Percentiles rank a stretch among this genome's conserved stretches.
Evolutionary conservation across 306 rosid genomes (phyloP).

Genomic region (Leucaena leucocephala): DNA sequence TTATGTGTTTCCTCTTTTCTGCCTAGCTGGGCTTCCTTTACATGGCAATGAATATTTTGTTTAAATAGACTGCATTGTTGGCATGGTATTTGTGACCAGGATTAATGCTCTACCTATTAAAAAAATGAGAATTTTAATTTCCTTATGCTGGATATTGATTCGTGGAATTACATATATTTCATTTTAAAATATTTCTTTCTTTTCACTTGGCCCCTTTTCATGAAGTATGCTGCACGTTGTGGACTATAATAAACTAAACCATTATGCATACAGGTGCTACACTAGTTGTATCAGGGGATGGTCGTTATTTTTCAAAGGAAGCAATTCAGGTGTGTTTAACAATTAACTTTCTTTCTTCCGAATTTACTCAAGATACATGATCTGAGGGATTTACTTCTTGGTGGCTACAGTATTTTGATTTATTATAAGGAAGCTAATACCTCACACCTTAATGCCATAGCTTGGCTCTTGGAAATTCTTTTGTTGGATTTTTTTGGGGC

Average conservation of each 20-base stretch:
- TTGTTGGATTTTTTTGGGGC: slow-evolving; percentile 19
- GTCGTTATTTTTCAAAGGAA: slow-evolving; percentile 88
- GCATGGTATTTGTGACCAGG: no score
- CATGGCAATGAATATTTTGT: not conserved
- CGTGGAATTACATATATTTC: not conserved
- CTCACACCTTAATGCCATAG: slow-evolving; percentile 2
- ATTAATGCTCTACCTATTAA: not conserved
- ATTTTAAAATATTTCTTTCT: not conserved
- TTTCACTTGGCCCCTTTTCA: slow-evolving; percentile 11
- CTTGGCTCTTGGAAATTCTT: slow-evolving; percentile 11
- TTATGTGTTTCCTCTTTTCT: not conserved
- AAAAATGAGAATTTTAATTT: not conserved
- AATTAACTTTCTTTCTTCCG: slow-evolving; percentile 1
- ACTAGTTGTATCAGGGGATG: slow-evolving; percentile 97
- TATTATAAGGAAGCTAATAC: slow-evolving; percentile 6
- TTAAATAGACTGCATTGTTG: not conserved
- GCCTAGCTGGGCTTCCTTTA: not conserved
- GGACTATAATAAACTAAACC: slow-evolving; percentile 25
- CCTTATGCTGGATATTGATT: slow-evolving; percentile 1
- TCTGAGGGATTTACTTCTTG: not conserved
- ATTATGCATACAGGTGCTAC: slow-evolving; percentile 68
- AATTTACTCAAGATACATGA: not conserved
- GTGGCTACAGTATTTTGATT: not conserved
- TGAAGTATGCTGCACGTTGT: slow-evolving; percentile 20
- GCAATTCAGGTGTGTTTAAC: slow-evolving; percentile 74